Conservation (phyloP, 106 monocot genomes). For the Gastrodia elata region DNA sequence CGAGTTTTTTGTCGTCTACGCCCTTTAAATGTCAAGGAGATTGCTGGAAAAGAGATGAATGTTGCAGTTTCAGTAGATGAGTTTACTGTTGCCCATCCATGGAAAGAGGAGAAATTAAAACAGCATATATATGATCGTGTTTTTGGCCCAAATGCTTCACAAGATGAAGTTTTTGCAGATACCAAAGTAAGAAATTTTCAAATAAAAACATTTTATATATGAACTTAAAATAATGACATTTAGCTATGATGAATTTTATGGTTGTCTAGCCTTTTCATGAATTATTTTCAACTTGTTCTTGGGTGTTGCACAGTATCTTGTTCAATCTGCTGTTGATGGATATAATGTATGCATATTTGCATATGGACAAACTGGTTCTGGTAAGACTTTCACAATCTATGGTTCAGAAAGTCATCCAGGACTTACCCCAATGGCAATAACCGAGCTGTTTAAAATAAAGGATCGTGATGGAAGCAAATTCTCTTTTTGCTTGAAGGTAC, state of each 20-base stretch:
- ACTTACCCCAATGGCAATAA: slow-evolving; percentile 74
- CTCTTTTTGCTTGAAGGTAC: slow-evolving; percentile 91
- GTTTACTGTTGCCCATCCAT: slow-evolving; percentile 89
- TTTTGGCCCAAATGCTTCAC: slow-evolving; percentile 64
- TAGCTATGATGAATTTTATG: slow-evolving; percentile 5
- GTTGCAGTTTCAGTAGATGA: slow-evolving; percentile 54
- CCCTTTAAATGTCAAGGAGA: slow-evolving; percentile 78
- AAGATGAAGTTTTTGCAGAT: slow-evolving; percentile 97
- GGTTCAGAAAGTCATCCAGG: slow-evolving; percentile 79
- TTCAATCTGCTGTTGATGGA: slow-evolving; percentile 95
- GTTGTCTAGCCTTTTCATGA: not conserved
- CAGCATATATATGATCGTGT: slow-evolving; percentile 95
- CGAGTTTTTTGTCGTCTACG: slow-evolving; percentile 89
- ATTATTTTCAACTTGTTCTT: not conserved
- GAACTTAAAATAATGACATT: not conserved
- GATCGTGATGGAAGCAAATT: slow-evolving; percentile 77
- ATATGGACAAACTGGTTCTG: slow-evolving; percentile 99
- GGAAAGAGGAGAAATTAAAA: slow-evolving; percentile 92
- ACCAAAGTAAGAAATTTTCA: slow-evolving; percentile 54
- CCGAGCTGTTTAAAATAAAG: slow-evolving; percentile 81
- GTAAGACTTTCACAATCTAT: slow-evolving; percentile 97
- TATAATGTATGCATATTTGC: slow-evolving; percentile 99
- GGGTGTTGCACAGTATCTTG: slow-evolving; percentile 64
- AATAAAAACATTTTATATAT: not conserved
- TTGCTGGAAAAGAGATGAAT: slow-evolving; percentile 44